phyloP scores from a whole-genome alignment of 1,284 basidiomycete genomes.

The Cryptococcus maquisensis region DNA sequence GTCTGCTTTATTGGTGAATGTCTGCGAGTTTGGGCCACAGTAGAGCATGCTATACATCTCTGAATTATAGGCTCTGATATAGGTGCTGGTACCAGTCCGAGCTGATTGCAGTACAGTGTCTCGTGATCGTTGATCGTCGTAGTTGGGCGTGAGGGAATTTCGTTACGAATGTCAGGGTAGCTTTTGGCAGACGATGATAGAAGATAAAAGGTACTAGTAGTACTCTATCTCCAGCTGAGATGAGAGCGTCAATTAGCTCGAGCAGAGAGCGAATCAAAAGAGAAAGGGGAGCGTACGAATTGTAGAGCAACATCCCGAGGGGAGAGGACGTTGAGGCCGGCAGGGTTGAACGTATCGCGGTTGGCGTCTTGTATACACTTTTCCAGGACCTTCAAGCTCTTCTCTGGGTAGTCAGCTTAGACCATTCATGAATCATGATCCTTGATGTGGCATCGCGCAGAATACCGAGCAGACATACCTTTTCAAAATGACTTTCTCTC shows the following conservation, averaged over 20 bases:
- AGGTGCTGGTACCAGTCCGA: neutral
- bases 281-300: constrained; percentile 45
- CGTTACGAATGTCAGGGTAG: neutral
- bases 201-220: too few species aligned
- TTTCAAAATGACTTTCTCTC: constrained; percentile 48
- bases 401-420: neutral
- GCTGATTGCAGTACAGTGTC: constrained; percentile 14
- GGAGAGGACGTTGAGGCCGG: constrained; percentile 51
- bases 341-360: constrained; percentile 46
- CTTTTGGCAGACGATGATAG: neutral
- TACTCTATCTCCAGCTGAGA: too few species aligned
- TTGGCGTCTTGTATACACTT: constrained; percentile 45
- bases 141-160: too few species aligned
- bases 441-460: too few species aligned
- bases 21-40: too few species aligned
- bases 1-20: too few species aligned
- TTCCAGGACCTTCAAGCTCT: constrained; percentile 47
- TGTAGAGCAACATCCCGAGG: constrained; percentile 51
- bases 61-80: neutral
- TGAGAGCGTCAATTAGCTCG: neutral
- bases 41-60: neutral
- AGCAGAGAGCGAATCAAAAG: neutral
- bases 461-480: constrained; percentile 39
- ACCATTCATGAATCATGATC: too few species aligned
- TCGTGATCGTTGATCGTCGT: too few species aligned